A percentile compares a stretch with the other conserved stretches of the same genome.
Evolutionary conservation across 2,329 filamentous ascomycete species (phyloP).

Genomic region (Shiraia bambusicola): DNA sequence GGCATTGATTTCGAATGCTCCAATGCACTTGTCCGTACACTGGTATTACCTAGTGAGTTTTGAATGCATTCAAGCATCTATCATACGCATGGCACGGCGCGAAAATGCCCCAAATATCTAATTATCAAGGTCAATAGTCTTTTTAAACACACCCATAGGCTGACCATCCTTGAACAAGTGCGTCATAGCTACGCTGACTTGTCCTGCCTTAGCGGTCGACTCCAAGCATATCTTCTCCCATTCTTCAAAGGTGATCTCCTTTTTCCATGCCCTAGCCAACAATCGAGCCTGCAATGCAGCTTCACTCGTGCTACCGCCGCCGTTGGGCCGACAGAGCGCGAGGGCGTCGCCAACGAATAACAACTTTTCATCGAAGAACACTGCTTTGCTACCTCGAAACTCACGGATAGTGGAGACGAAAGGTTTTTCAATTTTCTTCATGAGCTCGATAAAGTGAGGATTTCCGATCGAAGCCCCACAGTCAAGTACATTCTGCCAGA

Average conservation of each 20-base stretch:
- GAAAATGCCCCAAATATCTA: too few species aligned
- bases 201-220: too few species aligned
- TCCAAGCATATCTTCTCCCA: conserved; percentile 24
- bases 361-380: conserved; percentile 1
- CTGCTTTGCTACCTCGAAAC: conserved; percentile 9
- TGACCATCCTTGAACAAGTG: too few species aligned
- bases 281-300: conserved; percentile 44
- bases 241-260: conserved; percentile 27
- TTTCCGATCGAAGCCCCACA: conserved; percentile 27
- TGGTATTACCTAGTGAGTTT: too few species aligned
- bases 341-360: conserved; percentile 4
- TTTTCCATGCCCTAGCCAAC: conserved; percentile 37
- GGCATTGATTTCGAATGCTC: too few species aligned
- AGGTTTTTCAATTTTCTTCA: conserved; percentile 38
- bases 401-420: conserved; percentile 50
- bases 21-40: too few species aligned
- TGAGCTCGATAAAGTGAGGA: conserved; percentile 41
- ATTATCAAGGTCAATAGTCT: too few species aligned
- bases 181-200: too few species aligned
- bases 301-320: conserved; percentile 5
- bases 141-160: too few species aligned
- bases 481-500: conserved; percentile 37
- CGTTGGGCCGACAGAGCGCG: conserved; percentile 2
- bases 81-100: too few species aligned
- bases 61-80: too few species aligned